These are phyloP conservation scores for Berberis vulgaris DNA, from an alignment of 164 flowering plant genomes.

Conservation along the genomic window DNA sequence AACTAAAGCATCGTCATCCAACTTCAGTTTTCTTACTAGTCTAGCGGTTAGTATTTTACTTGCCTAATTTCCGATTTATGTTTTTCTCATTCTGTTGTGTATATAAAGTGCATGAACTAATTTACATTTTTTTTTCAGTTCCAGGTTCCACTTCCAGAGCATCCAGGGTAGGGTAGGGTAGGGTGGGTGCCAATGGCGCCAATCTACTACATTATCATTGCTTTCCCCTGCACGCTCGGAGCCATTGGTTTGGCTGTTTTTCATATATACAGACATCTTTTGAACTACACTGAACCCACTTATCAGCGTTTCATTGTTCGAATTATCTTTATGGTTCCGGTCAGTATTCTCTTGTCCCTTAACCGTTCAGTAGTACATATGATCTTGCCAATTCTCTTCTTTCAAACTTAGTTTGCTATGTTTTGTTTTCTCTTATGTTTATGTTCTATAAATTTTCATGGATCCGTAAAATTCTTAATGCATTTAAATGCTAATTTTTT, in stretches of 20 bases:
- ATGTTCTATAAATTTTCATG: background rate
- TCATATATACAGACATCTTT: slow-evolving; percentile 85
- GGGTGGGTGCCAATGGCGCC: slow-evolving; percentile 31
- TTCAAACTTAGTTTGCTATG: background rate
- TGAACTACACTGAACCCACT: slow-evolving; percentile 91
- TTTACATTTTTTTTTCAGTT: background rate
- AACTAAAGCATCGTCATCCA: too few relatives aligned
- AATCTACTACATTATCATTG: slow-evolving; percentile 45
- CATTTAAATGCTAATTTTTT: background rate
- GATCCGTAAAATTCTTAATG: background rate
- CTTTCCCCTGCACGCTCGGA: slow-evolving; percentile 65
- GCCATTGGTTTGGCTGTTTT: slow-evolving; percentile 68
- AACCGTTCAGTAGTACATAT: background rate
- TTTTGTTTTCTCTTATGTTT: background rate
- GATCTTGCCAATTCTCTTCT: too few relatives aligned
- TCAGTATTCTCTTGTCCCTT: slow-evolving; percentile 24
- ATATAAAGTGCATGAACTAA: background rate
- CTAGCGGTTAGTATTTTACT: too few relatives aligned
- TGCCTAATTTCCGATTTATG: too few relatives aligned
- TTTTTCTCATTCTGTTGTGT: too few relatives aligned
- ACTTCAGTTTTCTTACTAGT: too few relatives aligned
- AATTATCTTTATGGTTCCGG: slow-evolving; percentile 97
- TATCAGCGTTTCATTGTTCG: slow-evolving; percentile 96
- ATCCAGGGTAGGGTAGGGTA: background rate
- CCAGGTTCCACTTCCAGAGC: background rate